Evolutionary conservation across 2,329 filamentous ascomycete species (phyloP), one percentile per base, ranked within the genome.

Genomic region (Dactylellina leptospora): DNA sequence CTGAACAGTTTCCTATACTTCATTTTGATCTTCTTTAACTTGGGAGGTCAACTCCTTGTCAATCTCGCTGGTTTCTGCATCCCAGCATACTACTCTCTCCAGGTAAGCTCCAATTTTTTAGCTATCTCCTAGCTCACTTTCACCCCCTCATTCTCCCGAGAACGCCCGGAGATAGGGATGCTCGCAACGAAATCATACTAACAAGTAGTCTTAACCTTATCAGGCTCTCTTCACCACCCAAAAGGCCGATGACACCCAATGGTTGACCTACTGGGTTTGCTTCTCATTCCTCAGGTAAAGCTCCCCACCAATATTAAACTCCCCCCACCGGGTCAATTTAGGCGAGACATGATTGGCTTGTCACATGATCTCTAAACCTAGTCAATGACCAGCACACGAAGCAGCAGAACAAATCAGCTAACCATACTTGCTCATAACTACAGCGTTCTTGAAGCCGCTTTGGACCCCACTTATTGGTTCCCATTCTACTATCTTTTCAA

Each of bases 401-500:
- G 30, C 50, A 23, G 27, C 42, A 47, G 23, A 38, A 58, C 11
- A 44, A 44, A 44, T n/a, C 20, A 36, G 33, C 54, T 68, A 60
- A 78, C 72, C 40, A 44, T 20, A 61, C 51, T 20, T 11, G 33
- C 42, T 18, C 20, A 28, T 4, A 18, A 55, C 2, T 3, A 55
- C 76, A 88, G 85, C 74, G 90, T 95, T 53, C 79, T 92, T 77
- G 91, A 96, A 85, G 92, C 90, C 81, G 85, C 90, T 74, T 82
- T 96, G 78, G 92, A 86, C 82, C 90, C 92, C 75, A 90, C 93
- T 75, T 95, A 95, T 86, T 96, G 91, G 91, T 92, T 96, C 85
- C 90, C 95, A 80, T 99, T 99, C 85, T 99, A 99, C 90, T 99
- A 91, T 83, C 93, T 93, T 80, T 97, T 99, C 90, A 99, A 99